Percentiles rank a stretch among this genome's conserved stretches.
These are phyloP conservation scores for Flaveria trinervia DNA, from an alignment of 129 eudicot species.

Conservation along the genomic window DNA sequence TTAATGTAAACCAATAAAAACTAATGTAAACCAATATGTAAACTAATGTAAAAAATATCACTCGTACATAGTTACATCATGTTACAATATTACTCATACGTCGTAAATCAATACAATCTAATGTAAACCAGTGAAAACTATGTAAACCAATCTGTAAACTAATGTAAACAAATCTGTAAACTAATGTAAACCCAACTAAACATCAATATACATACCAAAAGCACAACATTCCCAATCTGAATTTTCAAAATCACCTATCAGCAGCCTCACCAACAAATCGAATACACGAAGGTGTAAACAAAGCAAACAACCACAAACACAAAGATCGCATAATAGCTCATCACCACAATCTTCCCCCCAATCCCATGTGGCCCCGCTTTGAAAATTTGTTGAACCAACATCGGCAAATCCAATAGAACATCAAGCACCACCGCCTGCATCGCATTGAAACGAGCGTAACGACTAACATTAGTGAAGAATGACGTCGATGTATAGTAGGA, in stretches of 20 bases:
- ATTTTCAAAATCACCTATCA: constrained; percentile 63
- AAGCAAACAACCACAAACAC: constrained; percentile 53
- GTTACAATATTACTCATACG: too few relatives aligned
- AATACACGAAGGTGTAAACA: constrained; percentile 54
- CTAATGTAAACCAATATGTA: too few relatives aligned
- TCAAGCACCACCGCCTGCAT: constrained; percentile 93
- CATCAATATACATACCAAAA: constrained; percentile 14
- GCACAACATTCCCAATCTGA: constrained; percentile 3
- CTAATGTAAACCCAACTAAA: not conserved
- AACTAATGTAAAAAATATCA: too few relatives aligned
- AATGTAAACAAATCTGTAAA: too few relatives aligned
- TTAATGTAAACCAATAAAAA: too few relatives aligned
- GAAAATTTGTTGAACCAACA: constrained; percentile 58
- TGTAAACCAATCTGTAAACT: too few relatives aligned
- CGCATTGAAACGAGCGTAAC: constrained; percentile 81
- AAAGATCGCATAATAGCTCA: constrained; percentile 57
- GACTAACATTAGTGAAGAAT: constrained; percentile 51
- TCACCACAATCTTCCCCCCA: constrained; percentile 56
- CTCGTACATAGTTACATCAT: too few relatives aligned
- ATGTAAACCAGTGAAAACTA: too few relatives aligned
- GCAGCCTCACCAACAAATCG: constrained; percentile 93
- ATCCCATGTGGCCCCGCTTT: constrained; percentile 67
- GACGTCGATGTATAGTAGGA: constrained; percentile 67
- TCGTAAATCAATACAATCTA: too few relatives aligned
- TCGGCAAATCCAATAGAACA: constrained; percentile 61